Percentiles rank a stretch among this genome's conserved stretches.
Evolutionary conservation across 2,329 filamentous ascomycete species (phyloP).

Genomic region (Simplicillium sp.): DNA sequence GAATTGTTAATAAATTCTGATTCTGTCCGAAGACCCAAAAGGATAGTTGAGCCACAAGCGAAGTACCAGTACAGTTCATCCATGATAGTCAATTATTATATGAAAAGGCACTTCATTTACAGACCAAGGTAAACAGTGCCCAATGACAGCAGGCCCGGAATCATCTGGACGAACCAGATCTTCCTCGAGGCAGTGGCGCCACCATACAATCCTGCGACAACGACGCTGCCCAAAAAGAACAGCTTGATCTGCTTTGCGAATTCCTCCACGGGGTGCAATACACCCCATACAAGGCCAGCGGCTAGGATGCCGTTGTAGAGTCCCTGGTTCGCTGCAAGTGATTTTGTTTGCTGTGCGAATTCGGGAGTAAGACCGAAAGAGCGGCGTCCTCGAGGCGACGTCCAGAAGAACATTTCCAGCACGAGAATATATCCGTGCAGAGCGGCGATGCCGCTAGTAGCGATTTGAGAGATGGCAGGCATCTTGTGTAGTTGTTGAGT

Average conservation of each 20-base stretch:
- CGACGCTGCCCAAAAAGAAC: constrained; percentile 38
- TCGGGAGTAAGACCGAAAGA: constrained; percentile 33
- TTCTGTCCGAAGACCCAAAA: too few relatives aligned
- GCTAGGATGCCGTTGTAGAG: constrained; percentile 45
- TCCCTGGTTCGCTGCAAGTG: constrained; percentile 39
- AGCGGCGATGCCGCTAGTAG: constrained; percentile 27
- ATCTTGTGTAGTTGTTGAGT: constrained; percentile 14
- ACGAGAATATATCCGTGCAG: constrained; percentile 39
- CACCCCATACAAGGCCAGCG: constrained; percentile 35
- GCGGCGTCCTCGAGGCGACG: constrained; percentile 31
- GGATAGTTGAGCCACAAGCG: neutral
- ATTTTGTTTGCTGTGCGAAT: constrained; percentile 33
- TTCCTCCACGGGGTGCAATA: constrained; percentile 31
- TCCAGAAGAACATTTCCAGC: constrained; percentile 42
- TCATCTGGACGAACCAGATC: constrained; percentile 33
- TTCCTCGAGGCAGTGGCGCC: constrained; percentile 27
- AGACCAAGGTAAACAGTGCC: constrained; percentile 13
- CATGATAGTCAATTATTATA: neutral
- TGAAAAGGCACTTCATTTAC: constrained; percentile 3
- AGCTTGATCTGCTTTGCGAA: constrained; percentile 32
- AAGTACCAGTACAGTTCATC: neutral
- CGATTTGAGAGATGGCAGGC: constrained; percentile 20
- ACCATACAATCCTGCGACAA: constrained; percentile 35
- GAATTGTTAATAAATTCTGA: too few relatives aligned
- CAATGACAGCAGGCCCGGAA: constrained; percentile 21